Evolutionary conservation across 2,329 filamentous ascomycete genomes (phyloP), one percentile per base, ranked within the genome.

Genomic region (Trichoderma guizhouense): DNA sequence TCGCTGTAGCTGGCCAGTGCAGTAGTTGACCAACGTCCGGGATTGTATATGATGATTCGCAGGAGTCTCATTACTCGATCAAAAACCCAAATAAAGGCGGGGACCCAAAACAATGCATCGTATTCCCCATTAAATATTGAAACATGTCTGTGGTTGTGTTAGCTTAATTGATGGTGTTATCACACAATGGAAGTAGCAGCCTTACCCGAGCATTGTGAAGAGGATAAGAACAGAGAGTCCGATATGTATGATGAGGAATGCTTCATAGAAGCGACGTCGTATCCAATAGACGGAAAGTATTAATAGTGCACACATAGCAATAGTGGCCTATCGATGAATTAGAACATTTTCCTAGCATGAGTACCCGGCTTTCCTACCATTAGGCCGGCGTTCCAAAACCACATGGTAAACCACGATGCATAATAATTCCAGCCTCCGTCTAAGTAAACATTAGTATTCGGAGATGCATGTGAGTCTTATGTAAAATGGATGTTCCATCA

Each of bases 371-470:
- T 81, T 75, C 82, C 72, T 75, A 85, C 84, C 18, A 87, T 72
- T 75, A 84, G 83, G 3, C 86, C 86, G 3, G 83, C 83, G 77
- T 83, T 85, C 81, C 86, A 88, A 74, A 86, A 88, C 73, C 83
- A 81, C 18, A 82, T 78, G 0, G 77, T 77, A 79, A 81, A 85
- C 74, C 81, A 85, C 21, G 69, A 77, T 0, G 74, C 28, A 68
- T 82, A 84, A 18, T 78, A 77, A 1, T 67, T 75, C 83, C 76
- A 82, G 1, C 78, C 81, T 15, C 83, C 84, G 76, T 80, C 83
- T 83, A 0, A 53, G 24, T 63, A 12, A 0, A n/a, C 1, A n/a
- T 43, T 43, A 43, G 39, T 43, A 43, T n/a, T 9, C 7, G n/a
- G 1, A n/a, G 7, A n/a, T 5, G 3, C 1, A 9, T 43, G 7